Evolutionary conservation across 345 rosid species (phyloP).

Genomic region (Punica granatum): DNA sequence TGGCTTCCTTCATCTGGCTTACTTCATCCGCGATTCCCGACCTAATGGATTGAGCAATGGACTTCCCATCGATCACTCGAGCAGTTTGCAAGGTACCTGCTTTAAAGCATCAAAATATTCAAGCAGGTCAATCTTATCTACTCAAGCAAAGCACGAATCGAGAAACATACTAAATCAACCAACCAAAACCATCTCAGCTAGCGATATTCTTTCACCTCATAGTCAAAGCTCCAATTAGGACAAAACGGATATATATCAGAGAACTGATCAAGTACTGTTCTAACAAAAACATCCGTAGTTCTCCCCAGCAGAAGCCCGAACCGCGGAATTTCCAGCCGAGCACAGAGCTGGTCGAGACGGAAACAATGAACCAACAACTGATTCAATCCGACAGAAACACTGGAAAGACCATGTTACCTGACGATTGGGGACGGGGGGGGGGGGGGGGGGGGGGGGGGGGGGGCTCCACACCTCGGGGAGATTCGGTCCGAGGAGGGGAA

Average conservation of each 20-base stretch:
- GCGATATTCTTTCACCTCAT: background rate
- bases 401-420: conserved; percentile 2
- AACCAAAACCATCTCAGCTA: background rate
- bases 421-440: conserved; percentile 1
- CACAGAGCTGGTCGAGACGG: background rate
- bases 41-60: conserved; percentile 17
- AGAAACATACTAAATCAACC: background rate
- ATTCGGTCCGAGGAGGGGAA: conserved; percentile 17
- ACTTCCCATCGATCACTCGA: conserved; percentile 19
- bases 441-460: background rate
- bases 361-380: background rate
- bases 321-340: background rate
- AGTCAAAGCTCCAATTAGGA: background rate
- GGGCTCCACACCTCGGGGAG: conserved; percentile 16
- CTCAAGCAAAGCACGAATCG: background rate
- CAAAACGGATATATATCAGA: background rate
- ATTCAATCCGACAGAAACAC: background rate
- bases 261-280: background rate
- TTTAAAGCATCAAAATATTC: background rate
- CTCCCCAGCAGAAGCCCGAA: background rate
- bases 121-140: background rate
- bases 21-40: conserved; percentile 14
- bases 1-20: conserved; percentile 15
- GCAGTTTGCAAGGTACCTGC: conserved; percentile 13
- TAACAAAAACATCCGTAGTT: background rate